These are phyloP conservation scores for Manihot esculenta DNA, from an alignment of 441 rosid genomes.

Conservation along the genomic window DNA sequence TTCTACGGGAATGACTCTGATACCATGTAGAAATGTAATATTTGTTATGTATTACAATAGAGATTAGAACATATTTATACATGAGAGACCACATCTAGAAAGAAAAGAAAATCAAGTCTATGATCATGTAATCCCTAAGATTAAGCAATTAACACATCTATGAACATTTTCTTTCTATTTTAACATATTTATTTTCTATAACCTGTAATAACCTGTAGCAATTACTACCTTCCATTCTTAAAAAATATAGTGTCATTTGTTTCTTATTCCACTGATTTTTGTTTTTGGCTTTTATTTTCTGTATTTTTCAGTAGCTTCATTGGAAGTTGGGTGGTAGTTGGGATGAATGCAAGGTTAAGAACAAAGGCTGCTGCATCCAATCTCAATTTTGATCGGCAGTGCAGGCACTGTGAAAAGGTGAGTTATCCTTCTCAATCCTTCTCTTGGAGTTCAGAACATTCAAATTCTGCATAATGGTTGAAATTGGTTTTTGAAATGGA, in stretches of 20 bases:
- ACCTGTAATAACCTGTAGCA: too few relatives aligned
- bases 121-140: too few relatives aligned
- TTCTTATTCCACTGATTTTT: background rate
- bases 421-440: background rate
- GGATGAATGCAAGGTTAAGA: slow-evolving; percentile 69
- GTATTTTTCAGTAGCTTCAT: slow-evolving; percentile 87
- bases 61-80: too few relatives aligned
- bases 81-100: too few relatives aligned
- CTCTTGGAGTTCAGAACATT: background rate
- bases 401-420: slow-evolving; percentile 97
- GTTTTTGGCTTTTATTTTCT: too few relatives aligned
- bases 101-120: too few relatives aligned
- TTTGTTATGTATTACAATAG: too few relatives aligned
- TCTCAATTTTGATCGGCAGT: slow-evolving; percentile 79
- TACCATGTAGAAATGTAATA: too few relatives aligned
- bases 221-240: background rate
- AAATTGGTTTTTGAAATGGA: background rate
- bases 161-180: too few relatives aligned
- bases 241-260: background rate
- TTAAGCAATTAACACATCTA: too few relatives aligned
- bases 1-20: too few relatives aligned
- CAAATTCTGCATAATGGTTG: background rate
- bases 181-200: too few relatives aligned
- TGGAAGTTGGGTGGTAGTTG: slow-evolving; percentile 73
- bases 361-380: slow-evolving; percentile 60